Evolutionary conservation across 139 green algal genomes (phyloP).

Genomic region (Micromonas pusilla): DNA sequence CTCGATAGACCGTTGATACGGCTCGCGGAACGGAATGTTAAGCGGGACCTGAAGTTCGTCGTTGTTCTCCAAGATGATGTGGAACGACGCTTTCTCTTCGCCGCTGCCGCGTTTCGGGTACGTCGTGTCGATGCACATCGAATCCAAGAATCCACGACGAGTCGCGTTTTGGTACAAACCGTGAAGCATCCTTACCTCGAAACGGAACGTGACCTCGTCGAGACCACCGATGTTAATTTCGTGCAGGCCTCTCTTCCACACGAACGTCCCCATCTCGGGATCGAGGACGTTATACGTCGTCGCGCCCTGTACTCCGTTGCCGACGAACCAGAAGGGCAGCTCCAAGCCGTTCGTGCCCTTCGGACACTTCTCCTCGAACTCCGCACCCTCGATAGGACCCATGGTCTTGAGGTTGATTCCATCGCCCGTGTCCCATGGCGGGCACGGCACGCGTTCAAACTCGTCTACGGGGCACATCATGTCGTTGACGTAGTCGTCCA

Average conservation of each 20-base stretch:
- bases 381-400: neutral
- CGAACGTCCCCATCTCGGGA: neutral
- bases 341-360: neutral
- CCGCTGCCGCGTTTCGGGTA: neutral
- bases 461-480: constrained; percentile 9
- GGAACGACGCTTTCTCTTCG: neutral
- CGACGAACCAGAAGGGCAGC: constrained; percentile 21
- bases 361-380: constrained; percentile 26
- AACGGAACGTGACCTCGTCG: constrained; percentile 6
- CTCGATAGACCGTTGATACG: neutral
- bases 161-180: constrained; percentile 15
- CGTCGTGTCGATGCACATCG: constrained; percentile 21
- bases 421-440: constrained; percentile 18
- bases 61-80: constrained; percentile 12
- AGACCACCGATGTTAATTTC: constrained; percentile 1
- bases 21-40: constrained; percentile 16
- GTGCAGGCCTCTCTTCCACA: constrained; percentile 13
- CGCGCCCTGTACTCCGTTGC: neutral
- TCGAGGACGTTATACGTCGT: neutral
- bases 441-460: constrained; percentile 17
- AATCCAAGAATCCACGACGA: constrained; percentile 1
- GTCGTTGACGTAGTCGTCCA: neutral
- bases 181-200: constrained; percentile 29
- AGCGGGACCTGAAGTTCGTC: constrained; percentile 15
- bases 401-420: constrained; percentile 18